These are phyloP conservation scores for Cryptosporidium ubiquitum DNA, from an alignment of 169 alveolate genomes.

Conservation along the genomic window DNA sequence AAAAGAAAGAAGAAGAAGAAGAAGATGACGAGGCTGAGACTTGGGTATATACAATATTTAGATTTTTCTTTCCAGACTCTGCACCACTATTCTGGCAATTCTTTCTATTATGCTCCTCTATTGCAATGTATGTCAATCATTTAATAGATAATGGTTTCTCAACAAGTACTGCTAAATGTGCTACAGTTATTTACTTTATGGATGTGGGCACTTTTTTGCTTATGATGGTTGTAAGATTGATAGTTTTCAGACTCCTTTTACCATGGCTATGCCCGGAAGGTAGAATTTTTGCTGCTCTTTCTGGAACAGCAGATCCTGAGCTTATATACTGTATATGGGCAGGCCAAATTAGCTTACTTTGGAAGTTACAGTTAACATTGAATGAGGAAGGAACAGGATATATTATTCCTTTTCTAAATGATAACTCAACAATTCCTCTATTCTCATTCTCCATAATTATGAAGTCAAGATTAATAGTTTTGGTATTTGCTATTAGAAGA, in stretches of 20 bases:
- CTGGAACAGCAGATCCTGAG: constrained; percentile 74
- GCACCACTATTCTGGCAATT: constrained; percentile 47
- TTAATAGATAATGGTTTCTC: constrained; percentile 8
- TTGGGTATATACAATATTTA: constrained; percentile 3
- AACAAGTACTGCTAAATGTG: constrained; percentile 16
- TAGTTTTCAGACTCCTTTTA: constrained; percentile 27
- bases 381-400: constrained; percentile 12
- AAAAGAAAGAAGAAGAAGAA: constrained; percentile 65
- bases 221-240: constrained; percentile 43
- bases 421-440: not conserved
- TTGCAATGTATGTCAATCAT: constrained; percentile 18
- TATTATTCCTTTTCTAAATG: not conserved
- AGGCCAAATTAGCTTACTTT: constrained; percentile 42
- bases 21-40: constrained; percentile 65
- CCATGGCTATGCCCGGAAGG: constrained; percentile 75
- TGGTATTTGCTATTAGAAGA: constrained; percentile 61
- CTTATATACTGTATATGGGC: constrained; percentile 56
- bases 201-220: constrained; percentile 44
- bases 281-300: constrained; percentile 70
- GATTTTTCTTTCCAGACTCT: constrained; percentile 59
- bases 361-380: constrained; percentile 43
- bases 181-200: constrained; percentile 27
- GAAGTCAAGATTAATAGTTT: constrained; percentile 39
- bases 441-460: constrained; percentile 2
- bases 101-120: constrained; percentile 29